These are phyloP conservation scores for Alternaria novae-zelandiae DNA, from an alignment of 2,329 filamentous ascomycete species.

Conservation along the genomic window DNA sequence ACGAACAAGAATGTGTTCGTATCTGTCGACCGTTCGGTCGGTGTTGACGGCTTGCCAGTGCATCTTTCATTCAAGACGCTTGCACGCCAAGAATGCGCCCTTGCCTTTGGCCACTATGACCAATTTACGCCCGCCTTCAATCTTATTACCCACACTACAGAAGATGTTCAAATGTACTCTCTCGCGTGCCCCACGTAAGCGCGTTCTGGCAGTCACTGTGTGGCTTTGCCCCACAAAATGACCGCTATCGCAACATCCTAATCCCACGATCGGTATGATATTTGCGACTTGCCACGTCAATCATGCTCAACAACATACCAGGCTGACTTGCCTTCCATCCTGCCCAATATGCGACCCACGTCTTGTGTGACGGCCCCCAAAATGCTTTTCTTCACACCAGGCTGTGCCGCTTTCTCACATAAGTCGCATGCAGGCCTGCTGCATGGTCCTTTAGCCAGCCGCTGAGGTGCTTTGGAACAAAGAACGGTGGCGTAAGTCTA, in stretches of 20 bases:
- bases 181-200: neutral
- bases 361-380: neutral
- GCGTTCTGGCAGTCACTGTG: neutral
- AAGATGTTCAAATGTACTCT: neutral
- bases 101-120: neutral
- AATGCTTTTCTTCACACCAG: neutral
- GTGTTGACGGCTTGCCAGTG: neutral
- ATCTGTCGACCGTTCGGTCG: neutral
- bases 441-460: conserved; percentile 8
- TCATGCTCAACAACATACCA: neutral
- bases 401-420: conserved; percentile 7
- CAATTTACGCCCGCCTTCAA: neutral
- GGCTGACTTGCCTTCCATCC: neutral
- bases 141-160: neutral
- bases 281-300: conserved; percentile 1
- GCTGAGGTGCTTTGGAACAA: conserved; percentile 4
- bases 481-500: neutral
- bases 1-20: neutral
- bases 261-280: neutral
- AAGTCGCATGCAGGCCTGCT: neutral
- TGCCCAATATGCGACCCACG: neutral
- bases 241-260: neutral
- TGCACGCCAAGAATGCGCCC: neutral
- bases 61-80: neutral
- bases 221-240: neutral